These are phyloP conservation scores for Ocimum tenuiflorum DNA, from an alignment of 257 asterid species.

Conservation along the genomic window DNA sequence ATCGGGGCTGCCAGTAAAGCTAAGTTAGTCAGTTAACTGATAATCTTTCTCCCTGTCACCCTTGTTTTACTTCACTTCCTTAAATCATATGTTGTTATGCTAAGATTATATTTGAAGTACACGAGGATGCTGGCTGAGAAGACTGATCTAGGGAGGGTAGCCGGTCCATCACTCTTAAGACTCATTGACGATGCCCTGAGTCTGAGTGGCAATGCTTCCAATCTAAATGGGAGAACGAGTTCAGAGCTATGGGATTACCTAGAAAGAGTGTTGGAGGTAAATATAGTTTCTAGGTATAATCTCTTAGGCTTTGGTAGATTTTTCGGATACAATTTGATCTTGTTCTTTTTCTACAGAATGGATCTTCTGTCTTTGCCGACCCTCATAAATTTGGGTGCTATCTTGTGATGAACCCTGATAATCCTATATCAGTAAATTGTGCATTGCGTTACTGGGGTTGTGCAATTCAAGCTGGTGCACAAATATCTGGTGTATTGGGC, in stretches of 20 bases:
- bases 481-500: conserved; percentile 70
- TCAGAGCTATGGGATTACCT: conserved; percentile 73
- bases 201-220: conserved; percentile 36
- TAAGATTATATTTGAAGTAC: conserved; percentile 79
- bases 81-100: not conserved
- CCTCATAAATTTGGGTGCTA: conserved; percentile 68
- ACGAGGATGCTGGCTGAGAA: conserved; percentile 69
- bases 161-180: conserved; percentile 80
- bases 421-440: conserved; percentile 42
- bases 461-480: conserved; percentile 78
- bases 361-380: conserved; percentile 56
- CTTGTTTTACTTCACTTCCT: not conserved
- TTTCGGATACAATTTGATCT: not conserved
- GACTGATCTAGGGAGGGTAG: conserved; percentile 88
- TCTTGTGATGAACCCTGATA: conserved; percentile 57
- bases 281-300: not conserved
- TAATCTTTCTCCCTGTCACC: not conserved
- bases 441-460: conserved; percentile 93
- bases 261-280: conserved; percentile 63
- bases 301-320: not conserved
- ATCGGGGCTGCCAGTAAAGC: conserved; percentile 79
- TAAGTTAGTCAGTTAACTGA: conserved; percentile 38
- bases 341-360: conserved; percentile 45
- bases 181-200: conserved; percentile 70
- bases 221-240: conserved; percentile 58